Conservation (phyloP, 148 eudicot genomes). For the Selenicereus undatus region DNA sequence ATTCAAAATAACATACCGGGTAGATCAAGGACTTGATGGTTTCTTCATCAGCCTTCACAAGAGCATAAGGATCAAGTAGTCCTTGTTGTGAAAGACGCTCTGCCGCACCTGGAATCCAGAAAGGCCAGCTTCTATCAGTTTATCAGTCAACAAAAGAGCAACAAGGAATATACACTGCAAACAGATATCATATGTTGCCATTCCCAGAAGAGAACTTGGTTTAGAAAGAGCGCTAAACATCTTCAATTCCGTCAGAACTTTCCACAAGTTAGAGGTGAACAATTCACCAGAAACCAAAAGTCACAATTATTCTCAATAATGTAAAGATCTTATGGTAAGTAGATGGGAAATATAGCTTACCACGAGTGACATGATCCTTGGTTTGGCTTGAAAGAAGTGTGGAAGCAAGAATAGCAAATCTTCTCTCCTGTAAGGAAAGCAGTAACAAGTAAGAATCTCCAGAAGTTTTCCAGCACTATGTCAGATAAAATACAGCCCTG, state of each 20-base stretch:
- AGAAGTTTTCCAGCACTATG: not conserved
- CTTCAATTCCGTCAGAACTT: not conserved
- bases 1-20: slow-evolving; percentile 48
- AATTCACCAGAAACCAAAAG: not conserved
- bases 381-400: slow-evolving; percentile 97
- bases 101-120: slow-evolving; percentile 64
- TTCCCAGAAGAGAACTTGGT: not conserved
- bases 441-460: not conserved
- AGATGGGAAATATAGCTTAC: slow-evolving; percentile 40
- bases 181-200: not conserved
- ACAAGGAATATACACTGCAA: not conserved
- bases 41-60: slow-evolving; percentile 72
- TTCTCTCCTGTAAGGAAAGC: slow-evolving; percentile 59
- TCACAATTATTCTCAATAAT: not conserved
- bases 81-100: slow-evolving; percentile 73
- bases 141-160: not conserved
- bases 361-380: slow-evolving; percentile 88
- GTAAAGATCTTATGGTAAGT: not conserved
- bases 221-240: not conserved
- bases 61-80: slow-evolving; percentile 65
- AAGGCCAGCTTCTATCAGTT: not conserved
- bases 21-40: slow-evolving; percentile 77
- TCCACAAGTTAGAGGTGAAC: not conserved
- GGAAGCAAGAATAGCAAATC: slow-evolving; percentile 72
- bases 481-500: not conserved